Evolutionary conservation across 2,329 filamentous ascomycete species (phyloP).

Genomic region (Eutypella sp.): DNA sequence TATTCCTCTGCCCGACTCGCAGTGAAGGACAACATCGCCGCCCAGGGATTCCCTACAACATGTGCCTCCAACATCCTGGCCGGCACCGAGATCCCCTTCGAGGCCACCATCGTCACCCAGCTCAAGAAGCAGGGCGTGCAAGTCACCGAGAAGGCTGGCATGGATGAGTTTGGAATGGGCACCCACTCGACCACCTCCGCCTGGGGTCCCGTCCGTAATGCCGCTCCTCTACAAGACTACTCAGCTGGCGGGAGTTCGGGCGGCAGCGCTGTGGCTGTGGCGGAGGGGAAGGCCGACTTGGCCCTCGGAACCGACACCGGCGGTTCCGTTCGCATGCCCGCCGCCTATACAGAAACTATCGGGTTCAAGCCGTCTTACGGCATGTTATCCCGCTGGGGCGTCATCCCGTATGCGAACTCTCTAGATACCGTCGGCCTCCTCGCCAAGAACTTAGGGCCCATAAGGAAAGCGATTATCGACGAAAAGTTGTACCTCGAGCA

Average conservation of each 20-base stretch:
- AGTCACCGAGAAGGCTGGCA: slow-evolving; percentile 76
- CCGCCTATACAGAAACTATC: slow-evolving; percentile 76
- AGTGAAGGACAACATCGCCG: slow-evolving; percentile 76
- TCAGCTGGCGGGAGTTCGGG: slow-evolving; percentile 90
- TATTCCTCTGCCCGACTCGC: slow-evolving; percentile 37
- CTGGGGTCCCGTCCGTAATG: slow-evolving; percentile 60
- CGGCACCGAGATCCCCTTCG: slow-evolving; percentile 69
- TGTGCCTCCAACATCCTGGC: slow-evolving; percentile 73
- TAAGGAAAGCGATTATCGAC: slow-evolving; percentile 50
- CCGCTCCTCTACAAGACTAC: slow-evolving; percentile 27
- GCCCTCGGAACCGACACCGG: slow-evolving; percentile 93
- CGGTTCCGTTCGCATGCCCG: slow-evolving; percentile 80
- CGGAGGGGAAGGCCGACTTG: slow-evolving; percentile 48
- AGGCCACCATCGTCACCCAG: slow-evolving; percentile 72
- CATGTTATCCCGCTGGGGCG: slow-evolving; percentile 76
- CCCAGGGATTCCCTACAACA: slow-evolving; percentile 63
- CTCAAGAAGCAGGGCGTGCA: slow-evolving; percentile 59
- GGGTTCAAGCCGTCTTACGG: slow-evolving; percentile 94
- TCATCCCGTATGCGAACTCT: slow-evolving; percentile 89
- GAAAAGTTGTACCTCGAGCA: slow-evolving; percentile 43
- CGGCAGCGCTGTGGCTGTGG: slow-evolving; percentile 84
- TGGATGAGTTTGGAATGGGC: slow-evolving; percentile 97
- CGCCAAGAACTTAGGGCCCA: slow-evolving; percentile 46
- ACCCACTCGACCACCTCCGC: slow-evolving; percentile 69
- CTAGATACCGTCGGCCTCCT: slow-evolving; percentile 84